Base-by-base conservation (phyloP, 2,329 filamentous ascomycete genomes). In the Hypomyces rosellus region DNA sequence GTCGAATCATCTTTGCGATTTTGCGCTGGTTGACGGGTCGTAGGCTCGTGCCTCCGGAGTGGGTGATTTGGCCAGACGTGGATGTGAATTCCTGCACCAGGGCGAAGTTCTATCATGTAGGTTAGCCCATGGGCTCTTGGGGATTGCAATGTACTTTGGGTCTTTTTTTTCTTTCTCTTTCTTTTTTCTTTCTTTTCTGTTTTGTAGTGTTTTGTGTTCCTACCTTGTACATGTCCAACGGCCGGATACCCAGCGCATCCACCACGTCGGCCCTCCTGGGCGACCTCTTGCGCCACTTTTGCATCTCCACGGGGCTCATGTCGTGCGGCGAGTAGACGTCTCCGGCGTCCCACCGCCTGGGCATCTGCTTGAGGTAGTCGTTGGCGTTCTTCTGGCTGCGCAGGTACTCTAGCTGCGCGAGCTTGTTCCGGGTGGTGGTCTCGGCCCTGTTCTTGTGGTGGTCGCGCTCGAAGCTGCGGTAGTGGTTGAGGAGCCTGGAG, bases 251-350 rank as follows among this genome's bases (percentile, higher is more conserved):
- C 63, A 96, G 67, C 37, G 85, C 73, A 67, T 96, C 90, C 57
- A 96, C 82, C 6, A 87, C 81, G 67, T 99, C 92, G 48, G 65
- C 74, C 38, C 75, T 72, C 50, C 81, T 80, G 54, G 78, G 78
- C 50, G 72, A 68, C 57, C 70, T 71, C 65, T 71, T 75, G 67
- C 78, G 83, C 86, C 87, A 96, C 75, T 95, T 95, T 63, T 72
- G 71, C 82, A 88, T 85, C 78, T 96, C 91, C 34, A 74, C 72
- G 20, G 83, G 77, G 49, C 82, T 86, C 64, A 99, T 69, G 69
- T 99, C 93, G 65, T 91, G 88, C 34, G 93, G 93, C 53, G 90
- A 80, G 71, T 97, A 97, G 47, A 96, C 78, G 65, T 97, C 91
- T 59, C 93, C 93, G 1, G 73, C 61, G 60, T 76, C 75, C 85